Percentiles rank a stretch among this genome's conserved stretches.
Evolutionary conservation across 176 grass and related monocot genomes (phyloP).

Genomic region (Puccinellia tenuiflora): DNA sequence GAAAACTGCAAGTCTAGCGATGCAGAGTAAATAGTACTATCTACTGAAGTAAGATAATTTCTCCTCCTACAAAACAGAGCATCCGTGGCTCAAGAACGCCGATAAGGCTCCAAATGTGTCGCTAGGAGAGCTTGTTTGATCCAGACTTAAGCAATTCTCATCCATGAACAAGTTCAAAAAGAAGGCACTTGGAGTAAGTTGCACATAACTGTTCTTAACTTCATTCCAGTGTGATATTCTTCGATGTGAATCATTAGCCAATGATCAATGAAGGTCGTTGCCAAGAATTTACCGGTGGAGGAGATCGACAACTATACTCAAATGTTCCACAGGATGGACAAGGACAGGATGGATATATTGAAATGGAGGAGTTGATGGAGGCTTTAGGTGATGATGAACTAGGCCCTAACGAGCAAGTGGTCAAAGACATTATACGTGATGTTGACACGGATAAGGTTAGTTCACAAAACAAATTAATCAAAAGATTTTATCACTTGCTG

Average conservation of each 20-base stretch:
- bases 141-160: constrained; percentile 80
- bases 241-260: background rate
- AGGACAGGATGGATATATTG: too few relatives aligned
- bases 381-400: too few relatives aligned
- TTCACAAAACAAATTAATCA: too few relatives aligned
- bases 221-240: background rate
- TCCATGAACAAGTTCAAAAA: constrained; percentile 96
- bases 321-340: constrained; percentile 90
- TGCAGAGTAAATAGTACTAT: background rate
- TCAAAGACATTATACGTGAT: too few relatives aligned
- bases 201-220: background rate
- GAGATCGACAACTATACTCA: constrained; percentile 59
- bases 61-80: constrained; percentile 44
- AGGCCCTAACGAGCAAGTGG: too few relatives aligned
- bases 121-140: constrained; percentile 65
- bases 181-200: constrained; percentile 79
- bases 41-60: constrained; percentile 1
- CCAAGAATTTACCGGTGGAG: constrained; percentile 54
- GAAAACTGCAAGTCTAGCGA: background rate
- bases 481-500: too few relatives aligned
- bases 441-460: too few relatives aligned
- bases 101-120: constrained; percentile 65
- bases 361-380: too few relatives aligned
- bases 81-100: constrained; percentile 80
- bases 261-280: constrained; percentile 57